Base-by-base conservation (phyloP, 768 basidiomycete species). In the Podaxis sp. region DNA sequence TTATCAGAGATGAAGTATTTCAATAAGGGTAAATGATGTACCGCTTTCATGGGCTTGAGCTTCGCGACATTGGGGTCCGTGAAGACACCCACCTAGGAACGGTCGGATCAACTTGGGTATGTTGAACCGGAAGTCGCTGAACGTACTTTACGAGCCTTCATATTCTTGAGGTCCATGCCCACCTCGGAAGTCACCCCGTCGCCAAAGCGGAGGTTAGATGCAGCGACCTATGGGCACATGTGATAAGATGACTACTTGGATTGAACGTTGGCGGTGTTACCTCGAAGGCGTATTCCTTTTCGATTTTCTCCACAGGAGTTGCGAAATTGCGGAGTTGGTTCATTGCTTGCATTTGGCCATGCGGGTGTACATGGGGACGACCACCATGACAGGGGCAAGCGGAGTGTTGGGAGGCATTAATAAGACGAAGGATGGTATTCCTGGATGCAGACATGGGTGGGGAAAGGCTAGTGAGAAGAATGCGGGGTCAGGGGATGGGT, bases 281-380 rank as follows among this genome's bases (percentile, higher is more conserved):
- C 83, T 96, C 95, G 70, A 96, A 96, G 0, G 95, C 95, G 71
- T 96, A 96, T 75, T 96, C 95, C 73, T 89, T 94, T 77, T 92
- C 79, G 3, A 87, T 77, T 0, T 73, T 68, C 36, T 90, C 82
- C 4, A 92, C 86, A 39, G 94, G 94, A 0, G 90, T 90, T 12
- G 93, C 93, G 62, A 90, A 84, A 71, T 77, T 86, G 66, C 93
- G 79, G 65, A 92, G 74, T 71, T 90, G 88, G 64, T 77, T 84
- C 57, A 88, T 69, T 33, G 84, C 81, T 51, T 80, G 78, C 0
- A 80, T 68, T 56, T 80, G 77, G n/a, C 69, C 72, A 61, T 79
- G 80, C 15, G 76, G 79, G 36, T 77, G 74, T 7, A 76, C 74
- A 28, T 79, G 70, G 48, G 83, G 69, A 19, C 82, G 78, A 67